Conservation (phyloP, 805 yeast species). For the Torulaspora quercuum region DNA sequence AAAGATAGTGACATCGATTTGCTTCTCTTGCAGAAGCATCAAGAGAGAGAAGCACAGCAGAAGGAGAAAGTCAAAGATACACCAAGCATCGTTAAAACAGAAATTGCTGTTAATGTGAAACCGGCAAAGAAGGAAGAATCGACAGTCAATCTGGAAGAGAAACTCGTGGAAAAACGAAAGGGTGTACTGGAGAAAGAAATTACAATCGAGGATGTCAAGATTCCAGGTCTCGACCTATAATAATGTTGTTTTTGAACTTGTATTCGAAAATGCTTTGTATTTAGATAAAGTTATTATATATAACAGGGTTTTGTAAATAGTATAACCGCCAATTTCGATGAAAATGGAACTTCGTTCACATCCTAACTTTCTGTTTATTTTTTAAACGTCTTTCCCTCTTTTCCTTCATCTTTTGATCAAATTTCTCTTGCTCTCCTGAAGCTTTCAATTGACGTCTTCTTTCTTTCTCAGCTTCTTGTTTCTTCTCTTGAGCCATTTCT, state of each 20-base stretch:
- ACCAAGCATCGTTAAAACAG: background rate
- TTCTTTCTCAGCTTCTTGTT: slow-evolving; percentile 63
- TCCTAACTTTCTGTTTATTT: slow-evolving; percentile 55
- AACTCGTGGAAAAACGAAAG: slow-evolving; percentile 11
- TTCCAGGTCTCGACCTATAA: slow-evolving; percentile 32
- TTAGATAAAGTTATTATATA: slow-evolving; percentile 1
- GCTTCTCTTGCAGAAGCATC: slow-evolving; percentile 14
- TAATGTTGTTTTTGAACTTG: too few species aligned
- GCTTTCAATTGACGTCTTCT: slow-evolving; percentile 57
- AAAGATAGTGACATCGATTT: slow-evolving; percentile 28
- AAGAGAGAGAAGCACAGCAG: slow-evolving; percentile 13
- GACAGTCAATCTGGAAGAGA: too few species aligned
- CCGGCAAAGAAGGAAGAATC: slow-evolving; percentile 3
- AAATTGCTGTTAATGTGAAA: slow-evolving; percentile 2
- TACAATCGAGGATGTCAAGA: slow-evolving; percentile 28
- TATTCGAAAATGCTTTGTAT: background rate
- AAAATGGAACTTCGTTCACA: slow-evolving; percentile 22
- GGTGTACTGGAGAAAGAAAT: slow-evolving; percentile 22
- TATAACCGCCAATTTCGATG: slow-evolving; percentile 4
- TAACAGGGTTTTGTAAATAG: slow-evolving; percentile 8
- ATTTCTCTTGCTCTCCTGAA: slow-evolving; percentile 71
- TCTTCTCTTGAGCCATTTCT: slow-evolving; percentile 67
- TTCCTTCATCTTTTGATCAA: slow-evolving; percentile 73
- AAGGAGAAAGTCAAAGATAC: slow-evolving; percentile 1
- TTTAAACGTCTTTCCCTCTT: slow-evolving; percentile 73